Conservation (phyloP, 2,329 filamentous ascomycete species). For the Pezicula neosporulosa region DNA sequence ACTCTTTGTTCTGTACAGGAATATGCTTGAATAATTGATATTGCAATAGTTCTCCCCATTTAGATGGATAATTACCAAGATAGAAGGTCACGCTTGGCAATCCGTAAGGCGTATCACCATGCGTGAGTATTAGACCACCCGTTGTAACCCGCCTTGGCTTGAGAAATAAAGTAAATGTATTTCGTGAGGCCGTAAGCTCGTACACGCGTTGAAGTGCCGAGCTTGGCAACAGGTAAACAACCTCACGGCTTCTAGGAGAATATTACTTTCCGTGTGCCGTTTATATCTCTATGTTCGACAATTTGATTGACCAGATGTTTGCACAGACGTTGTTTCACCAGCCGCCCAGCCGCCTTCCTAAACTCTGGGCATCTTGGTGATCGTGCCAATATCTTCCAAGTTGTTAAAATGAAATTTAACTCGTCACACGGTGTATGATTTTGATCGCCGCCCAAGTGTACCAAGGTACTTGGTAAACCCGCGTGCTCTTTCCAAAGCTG, state of each 20-base stretch:
- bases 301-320: slow-evolving; percentile 5
- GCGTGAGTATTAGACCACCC: too few species aligned
- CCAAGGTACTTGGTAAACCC: slow-evolving; percentile 1
- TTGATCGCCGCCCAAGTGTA: not conserved
- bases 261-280: not conserved
- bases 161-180: too few species aligned
- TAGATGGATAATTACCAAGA: too few species aligned
- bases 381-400: not conserved
- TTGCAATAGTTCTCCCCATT: too few species aligned
- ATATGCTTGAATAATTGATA: too few species aligned
- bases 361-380: not conserved
- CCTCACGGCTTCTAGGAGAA: not conserved
- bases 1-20: too few species aligned
- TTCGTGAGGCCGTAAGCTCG: too few species aligned
- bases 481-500: not conserved
- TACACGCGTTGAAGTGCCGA: too few species aligned
- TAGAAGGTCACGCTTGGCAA: too few species aligned
- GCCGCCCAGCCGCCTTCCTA: slow-evolving; percentile 8
- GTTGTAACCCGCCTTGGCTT: too few species aligned
- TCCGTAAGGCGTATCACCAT: too few species aligned
- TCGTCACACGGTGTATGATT: not conserved
- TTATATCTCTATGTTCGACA: not conserved
- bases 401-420: not conserved
- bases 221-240: too few species aligned
- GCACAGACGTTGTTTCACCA: slow-evolving; percentile 12